Base-by-base conservation (phyloP, 2,329 filamentous ascomycete species). In the Pseudogymnoascus sp. region DNA sequence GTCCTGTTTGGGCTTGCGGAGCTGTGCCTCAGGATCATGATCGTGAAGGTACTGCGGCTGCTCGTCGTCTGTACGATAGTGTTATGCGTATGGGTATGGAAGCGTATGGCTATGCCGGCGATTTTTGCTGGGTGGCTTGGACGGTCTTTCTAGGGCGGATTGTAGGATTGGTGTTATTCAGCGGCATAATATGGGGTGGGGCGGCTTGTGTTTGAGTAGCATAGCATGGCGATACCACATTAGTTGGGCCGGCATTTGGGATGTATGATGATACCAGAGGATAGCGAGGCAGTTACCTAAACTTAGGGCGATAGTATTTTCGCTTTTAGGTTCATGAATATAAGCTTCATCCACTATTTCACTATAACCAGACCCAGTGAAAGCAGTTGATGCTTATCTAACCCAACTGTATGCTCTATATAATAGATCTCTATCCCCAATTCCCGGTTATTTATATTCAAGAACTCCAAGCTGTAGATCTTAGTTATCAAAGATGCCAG, bases 401-500 rank as follows among this genome's bases (percentile, higher is more conserved):
- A 14, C 10, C 50, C 11, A 33, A 33, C 13, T 21, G n/a, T 21
- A 33, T 56, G 16, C 14, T 53, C 24, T 53, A 35, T 56, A 3
- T 56, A 56, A 14, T 35, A 56, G 16, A 19, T 33, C 16, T 53
- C n/a, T 33, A 56, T 13, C 16, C 50, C 50, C 29, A 35, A 19
- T 56, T n/a, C 26, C 50, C 29, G 29, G 29, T 19, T 33, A 56
- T 56, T 19, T 56, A n/a, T 56, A 56, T 19, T 14, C n/a, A 35
- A 33, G 29, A 19, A 19, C 16, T 33, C 38, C 33, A 40, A 60
- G 40, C 14, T 6, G 59, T 61, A 61, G n/a, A 31, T 16, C 21
- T 61, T 42, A 61, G 59, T 61, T 61, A n/a, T 38, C 56, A 26
- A 38, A 61, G 19, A 61, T 61, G 38, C 87, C 89, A 1, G 93